Conservation (phyloP, 306 rosid genomes). For the Malus sieversii region DNA sequence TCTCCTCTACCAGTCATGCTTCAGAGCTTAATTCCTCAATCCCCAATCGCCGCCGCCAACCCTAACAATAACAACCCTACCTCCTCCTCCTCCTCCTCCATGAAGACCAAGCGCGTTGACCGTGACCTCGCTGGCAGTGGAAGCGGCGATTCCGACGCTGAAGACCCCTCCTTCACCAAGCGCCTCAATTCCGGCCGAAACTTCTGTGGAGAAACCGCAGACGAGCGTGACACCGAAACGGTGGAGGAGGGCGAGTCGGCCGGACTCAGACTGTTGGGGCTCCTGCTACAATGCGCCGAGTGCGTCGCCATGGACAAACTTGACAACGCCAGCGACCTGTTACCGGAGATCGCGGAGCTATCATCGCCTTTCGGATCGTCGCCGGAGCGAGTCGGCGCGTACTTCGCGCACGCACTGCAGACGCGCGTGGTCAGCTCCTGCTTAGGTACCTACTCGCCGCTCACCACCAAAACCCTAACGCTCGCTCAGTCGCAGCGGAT, state of each 20-base stretch:
- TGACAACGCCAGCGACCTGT: constrained; percentile 60
- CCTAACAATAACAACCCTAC: not conserved
- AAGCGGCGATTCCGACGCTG: constrained; percentile 14
- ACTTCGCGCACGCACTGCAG: constrained; percentile 80
- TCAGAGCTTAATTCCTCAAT: constrained; percentile 72
- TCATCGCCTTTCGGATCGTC: constrained; percentile 85
- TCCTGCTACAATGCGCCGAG: constrained; percentile 93
- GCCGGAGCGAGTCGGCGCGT: constrained; percentile 90
- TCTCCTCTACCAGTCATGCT: constrained; percentile 55
- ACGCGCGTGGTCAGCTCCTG: constrained; percentile 86
- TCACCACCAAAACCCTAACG: constrained; percentile 41
- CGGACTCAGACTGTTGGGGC: constrained; percentile 66
- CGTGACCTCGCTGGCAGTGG: constrained; percentile 19
- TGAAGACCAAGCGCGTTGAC: constrained; percentile 67
- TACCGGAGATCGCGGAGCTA: constrained; percentile 80
- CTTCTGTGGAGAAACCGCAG: constrained; percentile 24
- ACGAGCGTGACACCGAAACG: constrained; percentile 20
- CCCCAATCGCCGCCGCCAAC: constrained; percentile 32
- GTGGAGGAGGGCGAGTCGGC: constrained; percentile 41
- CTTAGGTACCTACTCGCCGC: constrained; percentile 56
- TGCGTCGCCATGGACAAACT: constrained; percentile 74
- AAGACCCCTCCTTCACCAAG: constrained; percentile 31
- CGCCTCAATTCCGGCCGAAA: constrained; percentile 25
- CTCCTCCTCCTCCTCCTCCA: constrained; percentile 29
- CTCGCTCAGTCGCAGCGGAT: constrained; percentile 61